Evolutionary conservation across 2,329 filamentous ascomycete genomes (phyloP).

Genomic region (Epichloe aotearoae): DNA sequence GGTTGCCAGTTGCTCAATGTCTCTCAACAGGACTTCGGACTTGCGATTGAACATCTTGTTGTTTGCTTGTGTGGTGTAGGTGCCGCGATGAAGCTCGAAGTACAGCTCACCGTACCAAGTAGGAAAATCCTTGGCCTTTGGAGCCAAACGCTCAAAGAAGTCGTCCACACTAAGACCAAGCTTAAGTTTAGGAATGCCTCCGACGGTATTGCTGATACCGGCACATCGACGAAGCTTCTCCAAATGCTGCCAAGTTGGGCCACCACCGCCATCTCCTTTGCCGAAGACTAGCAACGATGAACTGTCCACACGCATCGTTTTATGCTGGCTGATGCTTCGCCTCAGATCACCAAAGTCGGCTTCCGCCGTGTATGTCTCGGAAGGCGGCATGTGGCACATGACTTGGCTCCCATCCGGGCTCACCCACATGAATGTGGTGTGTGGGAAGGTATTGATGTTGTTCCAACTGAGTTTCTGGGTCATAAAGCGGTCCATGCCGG

Average conservation of each 20-base stretch:
- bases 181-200: slow-evolving; percentile 68
- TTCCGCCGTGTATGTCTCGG: slow-evolving; percentile 89
- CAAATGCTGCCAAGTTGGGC: slow-evolving; percentile 83
- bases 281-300: slow-evolving; percentile 89
- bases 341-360: slow-evolving; percentile 91
- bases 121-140: slow-evolving; percentile 65
- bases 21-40: slow-evolving; percentile 71
- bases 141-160: slow-evolving; percentile 77
- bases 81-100: slow-evolving; percentile 92
- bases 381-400: slow-evolving; percentile 92
- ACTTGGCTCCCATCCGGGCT: slow-evolving; percentile 91
- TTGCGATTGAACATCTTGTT: slow-evolving; percentile 92
- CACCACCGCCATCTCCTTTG: slow-evolving; percentile 91
- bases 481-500: slow-evolving; percentile 94
- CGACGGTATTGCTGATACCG: slow-evolving; percentile 77
- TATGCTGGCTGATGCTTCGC: slow-evolving; percentile 81
- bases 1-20: slow-evolving; percentile 79
- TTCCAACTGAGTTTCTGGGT: slow-evolving; percentile 99
- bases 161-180: slow-evolving; percentile 86
- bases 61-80: slow-evolving; percentile 93
- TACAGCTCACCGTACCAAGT: slow-evolving; percentile 99
- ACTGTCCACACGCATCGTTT: slow-evolving; percentile 86
- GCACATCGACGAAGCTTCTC: slow-evolving; percentile 91
- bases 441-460: slow-evolving; percentile 98
- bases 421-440: slow-evolving; percentile 99